These are phyloP conservation scores for Candida oleophila DNA, from an alignment of 805 yeast genomes.

Conservation along the genomic window DNA sequence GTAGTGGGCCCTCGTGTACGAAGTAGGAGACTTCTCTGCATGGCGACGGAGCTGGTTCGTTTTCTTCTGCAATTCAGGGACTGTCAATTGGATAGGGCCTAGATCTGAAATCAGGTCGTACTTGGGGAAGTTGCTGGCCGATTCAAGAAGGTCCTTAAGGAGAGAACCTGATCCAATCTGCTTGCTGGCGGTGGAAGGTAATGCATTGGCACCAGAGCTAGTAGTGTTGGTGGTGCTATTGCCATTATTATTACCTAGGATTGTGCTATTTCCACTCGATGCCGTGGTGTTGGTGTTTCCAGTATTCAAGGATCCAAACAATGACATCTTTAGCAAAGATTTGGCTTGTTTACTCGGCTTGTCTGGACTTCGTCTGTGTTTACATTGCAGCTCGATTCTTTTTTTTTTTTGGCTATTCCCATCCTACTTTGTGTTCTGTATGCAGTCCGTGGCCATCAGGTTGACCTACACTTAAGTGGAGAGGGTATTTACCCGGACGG, in stretches of 20 bases:
- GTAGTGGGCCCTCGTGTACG: slow-evolving; percentile 77
- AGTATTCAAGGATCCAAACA: slow-evolving; percentile 1
- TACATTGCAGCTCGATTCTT: not conserved
- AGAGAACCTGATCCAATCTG: slow-evolving; percentile 17
- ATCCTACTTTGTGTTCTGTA: not conserved
- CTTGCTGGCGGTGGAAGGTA: not conserved
- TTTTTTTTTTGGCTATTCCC: not conserved
- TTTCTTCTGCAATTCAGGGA: slow-evolving; percentile 72
- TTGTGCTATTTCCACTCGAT: not conserved
- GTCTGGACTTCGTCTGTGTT: no score
- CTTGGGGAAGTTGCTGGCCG: slow-evolving; percentile 73
- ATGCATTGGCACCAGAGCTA: no score
- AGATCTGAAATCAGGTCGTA: slow-evolving; percentile 52
- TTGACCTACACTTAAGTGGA: not conserved
- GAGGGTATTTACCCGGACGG: slow-evolving; percentile 3
- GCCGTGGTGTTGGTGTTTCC: not conserved
- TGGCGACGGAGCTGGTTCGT: slow-evolving; percentile 56
- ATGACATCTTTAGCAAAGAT: slow-evolving; percentile 1
- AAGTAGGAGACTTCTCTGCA: slow-evolving; percentile 33
- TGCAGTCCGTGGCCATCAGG: not conserved
- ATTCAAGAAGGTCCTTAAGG: slow-evolving; percentile 72
- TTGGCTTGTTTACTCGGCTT: no score
- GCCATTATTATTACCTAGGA: not conserved
- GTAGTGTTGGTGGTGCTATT: not conserved
- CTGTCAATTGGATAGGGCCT: slow-evolving; percentile 78